These are phyloP conservation scores for Thielaviopsis euricoi DNA, from an alignment of 2,329 filamentous ascomycete genomes.

Conservation along the genomic window DNA sequence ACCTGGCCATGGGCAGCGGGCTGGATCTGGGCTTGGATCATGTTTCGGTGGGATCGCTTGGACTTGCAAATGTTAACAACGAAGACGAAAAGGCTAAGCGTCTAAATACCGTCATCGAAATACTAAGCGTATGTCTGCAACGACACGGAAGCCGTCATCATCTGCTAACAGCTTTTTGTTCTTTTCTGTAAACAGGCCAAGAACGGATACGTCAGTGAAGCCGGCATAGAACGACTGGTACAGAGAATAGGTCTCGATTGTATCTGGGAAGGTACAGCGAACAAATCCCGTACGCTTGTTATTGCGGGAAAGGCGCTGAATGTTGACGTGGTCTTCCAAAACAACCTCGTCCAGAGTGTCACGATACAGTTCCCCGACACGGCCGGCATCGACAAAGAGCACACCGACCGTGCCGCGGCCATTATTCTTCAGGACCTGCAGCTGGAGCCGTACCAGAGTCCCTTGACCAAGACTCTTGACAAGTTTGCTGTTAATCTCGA, in stretches of 20 bases:
- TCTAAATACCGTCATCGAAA: conserved; percentile 33
- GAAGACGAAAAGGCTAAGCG: conserved; percentile 39
- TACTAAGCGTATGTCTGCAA: conserved; percentile 28
- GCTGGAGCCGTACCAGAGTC: conserved; percentile 40
- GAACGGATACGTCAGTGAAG: conserved; percentile 54
- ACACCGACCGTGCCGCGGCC: conserved; percentile 43
- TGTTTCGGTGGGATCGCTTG: conserved; percentile 31
- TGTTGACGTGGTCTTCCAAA: conserved; percentile 43
- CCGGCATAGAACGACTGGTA: conserved; percentile 56
- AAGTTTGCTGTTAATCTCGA: conserved; percentile 57
- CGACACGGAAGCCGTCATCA: neutral
- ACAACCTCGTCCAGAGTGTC: conserved; percentile 46
- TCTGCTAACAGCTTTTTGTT: conserved; percentile 6
- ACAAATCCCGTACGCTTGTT: conserved; percentile 37
- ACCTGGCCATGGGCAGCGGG: conserved; percentile 36
- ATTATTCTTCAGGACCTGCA: conserved; percentile 51
- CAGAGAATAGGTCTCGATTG: conserved; percentile 49
- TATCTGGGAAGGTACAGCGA: conserved; percentile 38
- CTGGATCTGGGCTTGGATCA: conserved; percentile 25
- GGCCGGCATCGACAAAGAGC: conserved; percentile 38
- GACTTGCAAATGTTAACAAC: conserved; percentile 17
- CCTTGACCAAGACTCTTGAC: conserved; percentile 54
- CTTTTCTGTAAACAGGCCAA: conserved; percentile 19
- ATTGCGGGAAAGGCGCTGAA: conserved; percentile 45
- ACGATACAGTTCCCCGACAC: conserved; percentile 46